Base-by-base conservation (phyloP, 1,284 basidiomycete genomes). In the Ceratobasidium sp. region DNA sequence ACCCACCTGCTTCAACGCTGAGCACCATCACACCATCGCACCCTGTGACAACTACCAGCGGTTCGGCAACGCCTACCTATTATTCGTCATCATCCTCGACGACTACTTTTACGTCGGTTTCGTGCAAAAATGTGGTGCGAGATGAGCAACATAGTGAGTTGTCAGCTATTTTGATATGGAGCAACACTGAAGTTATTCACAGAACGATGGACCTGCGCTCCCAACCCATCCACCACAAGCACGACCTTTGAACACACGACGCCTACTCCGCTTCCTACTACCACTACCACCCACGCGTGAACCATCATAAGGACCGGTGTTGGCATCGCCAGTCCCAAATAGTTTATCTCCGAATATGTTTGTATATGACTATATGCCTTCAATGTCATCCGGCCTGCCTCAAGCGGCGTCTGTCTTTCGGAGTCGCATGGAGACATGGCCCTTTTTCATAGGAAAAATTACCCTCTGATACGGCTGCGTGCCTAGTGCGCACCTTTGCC, bases 191-290 rank as follows among this genome's bases (percentile, higher is more conserved):
- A 17, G 11, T 46, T 13, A 8, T 7, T 46, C 46, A 17, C 51
- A 75, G 71, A 75, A 51, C n/a, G 71, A 44, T 75, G 71, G 71
- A 75, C 71, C 15, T 75, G 71, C 29, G 71, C 62, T 22, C 71
- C 71, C 11, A 54, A 40, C 17, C 62, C 71, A 22, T 74, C 70
- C 9, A 49, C 70, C 7, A 65, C 70, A 17, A 52, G 44, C 34
- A 34, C 56, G 25, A 64, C 62, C 13, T 44, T 29, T 34, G n/a
- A 59, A 44, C 25, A 44, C 43, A 17, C 44, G 62, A 15, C 25
- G 43, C n/a, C 32, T 43, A 52, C 66, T 34, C 34, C 8, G 19
- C 11, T 64, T 19, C 64, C 59, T 25, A 40, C 17, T 56, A 67
- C 66, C 17, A 59, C 34, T 22, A 68, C 66, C 40, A 49, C 64